A percentile compares a stretch with the other conserved stretches of the same genome.
phyloP scores from a whole-genome alignment of 805 yeast genomes.

The Pichia sporocuriosa region DNA sequence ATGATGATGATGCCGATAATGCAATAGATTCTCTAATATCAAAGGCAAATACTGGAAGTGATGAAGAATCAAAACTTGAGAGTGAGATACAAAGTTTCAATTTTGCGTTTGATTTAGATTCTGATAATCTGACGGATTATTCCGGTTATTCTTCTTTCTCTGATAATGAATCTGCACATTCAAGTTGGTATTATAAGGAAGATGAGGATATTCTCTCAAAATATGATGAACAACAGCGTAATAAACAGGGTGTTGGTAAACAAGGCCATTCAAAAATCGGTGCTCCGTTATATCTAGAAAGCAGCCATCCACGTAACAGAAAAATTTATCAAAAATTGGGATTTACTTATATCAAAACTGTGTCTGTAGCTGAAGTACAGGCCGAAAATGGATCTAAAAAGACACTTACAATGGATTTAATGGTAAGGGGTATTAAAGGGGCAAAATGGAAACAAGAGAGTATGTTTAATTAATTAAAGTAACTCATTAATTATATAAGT shows the following conservation, averaged over 20 bases:
- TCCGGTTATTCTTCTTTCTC: conserved; percentile 29
- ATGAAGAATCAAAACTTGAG: conserved; percentile 26
- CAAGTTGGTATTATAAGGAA: conserved; percentile 31
- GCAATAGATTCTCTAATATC: no score
- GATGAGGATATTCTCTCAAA: conserved; percentile 30
- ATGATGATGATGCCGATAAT: no score
- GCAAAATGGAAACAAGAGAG: conserved; percentile 27
- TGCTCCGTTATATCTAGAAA: conserved; percentile 44
- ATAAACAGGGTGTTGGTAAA: conserved; percentile 3
- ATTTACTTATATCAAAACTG: conserved; percentile 34
- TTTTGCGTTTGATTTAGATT: conserved; percentile 29
- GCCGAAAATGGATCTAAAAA: conserved; percentile 22
- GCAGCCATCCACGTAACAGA: conserved; percentile 48
- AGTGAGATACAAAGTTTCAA: conserved; percentile 30
- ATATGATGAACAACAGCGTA: conserved; percentile 26
- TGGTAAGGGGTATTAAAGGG: conserved; percentile 35
- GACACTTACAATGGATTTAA: conserved; percentile 31
- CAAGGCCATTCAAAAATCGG: conserved; percentile 25
- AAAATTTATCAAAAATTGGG: conserved; percentile 50
- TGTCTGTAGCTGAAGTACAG: conserved; percentile 28
- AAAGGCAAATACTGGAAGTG: conserved; percentile 11
- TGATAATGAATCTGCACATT: conserved; percentile 30
- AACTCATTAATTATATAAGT: neutral
- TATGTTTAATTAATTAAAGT: neutral
- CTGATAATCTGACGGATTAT: conserved; percentile 30